Percentiles rank a stretch among this genome's conserved stretches.
Conservation (phyloP, 2,329 filamentous ascomycete species). For the Colletotrichum filicis region DNA sequence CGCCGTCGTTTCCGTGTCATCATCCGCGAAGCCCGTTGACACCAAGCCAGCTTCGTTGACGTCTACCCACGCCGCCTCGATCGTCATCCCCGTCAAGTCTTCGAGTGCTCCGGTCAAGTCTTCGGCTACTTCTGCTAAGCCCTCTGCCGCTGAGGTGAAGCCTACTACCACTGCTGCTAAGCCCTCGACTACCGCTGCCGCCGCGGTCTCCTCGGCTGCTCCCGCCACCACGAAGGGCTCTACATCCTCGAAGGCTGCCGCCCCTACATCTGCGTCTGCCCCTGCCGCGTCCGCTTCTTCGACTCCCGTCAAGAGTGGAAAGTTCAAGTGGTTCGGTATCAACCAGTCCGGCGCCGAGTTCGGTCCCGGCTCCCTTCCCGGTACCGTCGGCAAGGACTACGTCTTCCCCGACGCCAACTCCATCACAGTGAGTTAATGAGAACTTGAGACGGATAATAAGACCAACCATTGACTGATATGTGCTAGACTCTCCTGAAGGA, state of each 20-base stretch:
- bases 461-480: not conserved
- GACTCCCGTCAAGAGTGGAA: slow-evolving; percentile 29
- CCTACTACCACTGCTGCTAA: not conserved
- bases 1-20: not conserved
- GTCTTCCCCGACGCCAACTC: slow-evolving; percentile 66
- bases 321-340: slow-evolving; percentile 54
- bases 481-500: slow-evolving; percentile 57
- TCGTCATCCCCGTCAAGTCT: not conserved
- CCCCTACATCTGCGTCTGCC: not conserved
- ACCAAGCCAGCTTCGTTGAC: slow-evolving; percentile 3
- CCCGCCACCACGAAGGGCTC: not conserved
- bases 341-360: slow-evolving; percentile 72
- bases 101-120: not conserved
- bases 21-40: slow-evolving; percentile 17
- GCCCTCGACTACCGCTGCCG: not conserved
- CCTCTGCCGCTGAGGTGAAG: not conserved
- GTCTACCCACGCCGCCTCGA: not conserved
- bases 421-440: slow-evolving; percentile 47
- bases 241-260: not conserved
- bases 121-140: not conserved
- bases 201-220: not conserved
- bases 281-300: not conserved
- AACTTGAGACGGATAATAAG: not conserved
- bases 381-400: slow-evolving; percentile 68
- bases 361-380: slow-evolving; percentile 65